Evolutionary conservation across 2,329 filamentous ascomycete species (phyloP).

Genomic region (Metarhizium humberi): DNA sequence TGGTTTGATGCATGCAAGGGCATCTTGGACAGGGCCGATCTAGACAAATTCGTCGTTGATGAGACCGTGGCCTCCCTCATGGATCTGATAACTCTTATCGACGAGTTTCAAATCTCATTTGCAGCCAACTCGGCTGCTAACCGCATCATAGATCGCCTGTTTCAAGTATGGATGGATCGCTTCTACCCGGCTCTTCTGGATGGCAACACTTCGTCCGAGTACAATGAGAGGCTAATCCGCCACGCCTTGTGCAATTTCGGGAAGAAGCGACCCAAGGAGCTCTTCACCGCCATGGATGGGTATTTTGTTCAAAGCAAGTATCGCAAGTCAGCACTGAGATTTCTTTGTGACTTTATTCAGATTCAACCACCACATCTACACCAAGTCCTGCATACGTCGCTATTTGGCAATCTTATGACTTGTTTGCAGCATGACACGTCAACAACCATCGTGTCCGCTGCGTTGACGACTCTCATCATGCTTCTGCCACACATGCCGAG

Average conservation of each 20-base stretch:
- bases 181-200: constrained; percentile 26
- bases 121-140: constrained; percentile 32
- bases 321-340: constrained; percentile 53
- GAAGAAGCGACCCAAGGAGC: constrained; percentile 59
- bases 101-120: constrained; percentile 39
- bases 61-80: constrained; percentile 58
- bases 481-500: constrained; percentile 72
- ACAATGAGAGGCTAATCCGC: constrained; percentile 40
- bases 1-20: constrained; percentile 56
- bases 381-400: constrained; percentile 58
- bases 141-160: constrained; percentile 46
- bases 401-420: constrained; percentile 62
- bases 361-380: constrained; percentile 73
- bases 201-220: constrained; percentile 26
- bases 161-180: constrained; percentile 49
- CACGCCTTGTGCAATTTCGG: constrained; percentile 51
- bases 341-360: constrained; percentile 65
- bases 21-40: constrained; percentile 38
- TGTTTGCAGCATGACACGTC: constrained; percentile 72
- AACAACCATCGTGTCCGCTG: constrained; percentile 65
- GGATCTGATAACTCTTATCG: constrained; percentile 54
- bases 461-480: constrained; percentile 70
- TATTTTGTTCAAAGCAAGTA: constrained; percentile 56
- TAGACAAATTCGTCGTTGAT: constrained; percentile 53
- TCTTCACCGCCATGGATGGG: constrained; percentile 56